Evolutionary conservation across 1,139 yeast genomes (phyloP), one percentile per base, ranked within the genome.

Genomic region (Taphrina pruni): DNA sequence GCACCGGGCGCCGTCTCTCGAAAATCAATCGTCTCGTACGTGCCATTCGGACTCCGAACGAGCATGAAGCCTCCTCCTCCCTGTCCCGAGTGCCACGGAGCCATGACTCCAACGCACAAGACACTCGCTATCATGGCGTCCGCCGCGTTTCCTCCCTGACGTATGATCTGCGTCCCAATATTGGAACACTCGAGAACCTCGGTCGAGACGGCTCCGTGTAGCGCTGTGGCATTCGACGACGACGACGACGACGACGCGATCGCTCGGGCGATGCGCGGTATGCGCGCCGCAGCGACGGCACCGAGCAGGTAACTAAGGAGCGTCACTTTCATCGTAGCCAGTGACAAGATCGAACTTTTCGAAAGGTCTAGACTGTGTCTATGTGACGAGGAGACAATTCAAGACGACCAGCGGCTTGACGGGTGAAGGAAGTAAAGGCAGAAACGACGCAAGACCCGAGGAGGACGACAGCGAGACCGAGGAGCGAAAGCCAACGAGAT

Each of bases 111-210:
- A 51, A 93, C 86, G 76, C 99, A 93, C 36, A 94, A 81, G 0
- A 96, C 91, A 21, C 90, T 89, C 0, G 97, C 89, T 1, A 94
- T 87, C 0, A 97, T 91, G 0, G 97, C 96, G 76, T 93, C 98
- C 0, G 96, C 97, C 0, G 97, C 97, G 65, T 88, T 89, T 1
- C 94, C 94, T 20, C 84, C 84, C 56, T 73, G 72, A 48, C 79
- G 75, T 26, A 91, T 78, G 26, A 91, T 86, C 2, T 83, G 79
- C 5, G 83, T 82, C 1, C 95, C 96, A 81, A 90, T 78, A 36
- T 83, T 77, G 1, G 95, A 89, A 76, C 97, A 92, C 6, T 81
- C 71, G 14, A 87, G 88, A 0, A 88, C 85, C 76, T 92, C 97
- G 65, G 89, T 83, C 9, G 93, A 86, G 8, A 91, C 92, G 76